Conservation (phyloP, 2,329 filamentous ascomycete species). For the Claviceps maximensis region DNA sequence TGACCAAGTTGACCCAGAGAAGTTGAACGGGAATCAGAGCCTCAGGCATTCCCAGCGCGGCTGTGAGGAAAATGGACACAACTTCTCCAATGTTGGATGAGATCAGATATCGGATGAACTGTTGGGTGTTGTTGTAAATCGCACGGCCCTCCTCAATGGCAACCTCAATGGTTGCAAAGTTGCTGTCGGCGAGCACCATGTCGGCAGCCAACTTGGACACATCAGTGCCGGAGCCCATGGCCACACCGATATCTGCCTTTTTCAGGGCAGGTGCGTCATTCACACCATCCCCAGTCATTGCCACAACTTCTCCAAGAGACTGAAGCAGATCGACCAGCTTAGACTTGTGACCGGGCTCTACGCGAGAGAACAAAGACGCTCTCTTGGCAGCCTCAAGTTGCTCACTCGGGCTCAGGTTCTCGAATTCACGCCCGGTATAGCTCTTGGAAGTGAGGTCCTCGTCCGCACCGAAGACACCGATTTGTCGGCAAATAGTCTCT, state of each 20-base stretch:
- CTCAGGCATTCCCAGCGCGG: constrained; percentile 93
- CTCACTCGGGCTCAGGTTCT: constrained; percentile 64
- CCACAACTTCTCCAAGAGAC: constrained; percentile 83
- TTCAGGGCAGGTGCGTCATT: constrained; percentile 96
- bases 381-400: constrained; percentile 73
- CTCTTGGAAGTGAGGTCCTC: constrained; percentile 87
- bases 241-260: constrained; percentile 97
- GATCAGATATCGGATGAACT: constrained; percentile 98
- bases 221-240: constrained; percentile 96
- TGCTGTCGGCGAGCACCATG: constrained; percentile 97
- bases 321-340: constrained; percentile 94
- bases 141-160: constrained; percentile 94
- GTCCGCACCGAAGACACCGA: constrained; percentile 73
- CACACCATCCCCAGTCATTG: constrained; percentile 98
- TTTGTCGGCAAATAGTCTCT: constrained; percentile 93
- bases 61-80: constrained; percentile 96
- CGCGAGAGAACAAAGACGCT: constrained; percentile 88
- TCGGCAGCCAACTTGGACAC: constrained; percentile 93
- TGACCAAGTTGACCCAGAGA: constrained; percentile 97
- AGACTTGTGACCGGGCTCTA: constrained; percentile 94
- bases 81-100: constrained; percentile 99
- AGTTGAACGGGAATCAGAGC: constrained; percentile 94
- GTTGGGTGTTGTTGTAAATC: constrained; percentile 99
- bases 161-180: constrained; percentile 94
- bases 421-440: constrained; percentile 90